Percentiles rank a stretch among this genome's conserved stretches.
phyloP scores from a whole-genome alignment of 2,329 filamentous ascomycete species.

The Colletotrichum noveboracense region DNA sequence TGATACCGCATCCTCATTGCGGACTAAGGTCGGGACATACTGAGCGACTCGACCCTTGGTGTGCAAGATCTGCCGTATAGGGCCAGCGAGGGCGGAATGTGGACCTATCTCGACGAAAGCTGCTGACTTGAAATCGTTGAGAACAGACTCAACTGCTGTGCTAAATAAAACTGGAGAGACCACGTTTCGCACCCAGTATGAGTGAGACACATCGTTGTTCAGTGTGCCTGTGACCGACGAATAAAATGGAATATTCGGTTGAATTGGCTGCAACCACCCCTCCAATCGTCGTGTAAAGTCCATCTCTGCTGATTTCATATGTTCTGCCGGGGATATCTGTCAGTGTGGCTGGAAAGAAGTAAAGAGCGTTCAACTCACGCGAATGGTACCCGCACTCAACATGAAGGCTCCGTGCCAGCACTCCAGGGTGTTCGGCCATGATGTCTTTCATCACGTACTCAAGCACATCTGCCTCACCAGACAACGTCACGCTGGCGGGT shows the following conservation, averaged over 20 bases:
- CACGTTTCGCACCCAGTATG: slow-evolving; percentile 52
- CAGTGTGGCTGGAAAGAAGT: not conserved
- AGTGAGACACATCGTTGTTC: slow-evolving; percentile 27
- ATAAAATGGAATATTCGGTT: slow-evolving; percentile 2
- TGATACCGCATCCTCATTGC: not conserved
- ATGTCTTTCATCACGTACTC: slow-evolving; percentile 30
- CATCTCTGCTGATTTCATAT: slow-evolving; percentile 1
- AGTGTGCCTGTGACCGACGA: slow-evolving; percentile 11
- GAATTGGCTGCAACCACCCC: not conserved
- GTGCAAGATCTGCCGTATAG: slow-evolving; percentile 56
- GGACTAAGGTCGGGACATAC: slow-evolving; percentile 1
- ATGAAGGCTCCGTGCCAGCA: slow-evolving; percentile 53
- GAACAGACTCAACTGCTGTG: slow-evolving; percentile 28
- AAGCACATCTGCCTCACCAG: slow-evolving; percentile 26
- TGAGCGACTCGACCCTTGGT: not conserved
- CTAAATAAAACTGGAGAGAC: slow-evolving; percentile 48
- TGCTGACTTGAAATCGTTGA: not conserved
- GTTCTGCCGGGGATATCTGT: not conserved
- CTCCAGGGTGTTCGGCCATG: slow-evolving; percentile 28
- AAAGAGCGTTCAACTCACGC: not conserved
- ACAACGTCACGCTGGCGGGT: slow-evolving; percentile 55
- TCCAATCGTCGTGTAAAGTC: slow-evolving; percentile 7
- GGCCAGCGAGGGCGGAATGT: slow-evolving; percentile 53
- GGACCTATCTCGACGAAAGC: slow-evolving; percentile 54
- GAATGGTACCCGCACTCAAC: slow-evolving; percentile 62